These are phyloP conservation scores for Saussurea involucrata DNA, from an alignment of 129 eudicot genomes.

Conservation along the genomic window DNA sequence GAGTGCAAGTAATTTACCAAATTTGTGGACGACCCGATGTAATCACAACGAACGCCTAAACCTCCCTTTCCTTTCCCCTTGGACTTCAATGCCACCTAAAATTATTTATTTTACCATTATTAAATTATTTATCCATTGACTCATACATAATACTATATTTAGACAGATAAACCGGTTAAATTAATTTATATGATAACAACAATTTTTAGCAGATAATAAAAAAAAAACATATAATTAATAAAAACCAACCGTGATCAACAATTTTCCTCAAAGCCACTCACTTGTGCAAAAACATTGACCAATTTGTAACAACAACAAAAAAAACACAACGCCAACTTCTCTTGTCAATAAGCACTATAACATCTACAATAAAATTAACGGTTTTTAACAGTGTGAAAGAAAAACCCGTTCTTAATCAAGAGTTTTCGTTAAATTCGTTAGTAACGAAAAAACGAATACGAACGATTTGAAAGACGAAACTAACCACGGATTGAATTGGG, in stretches of 20 bases:
- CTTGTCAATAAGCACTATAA: no score
- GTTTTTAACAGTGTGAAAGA: no score
- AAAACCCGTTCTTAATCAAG: no score
- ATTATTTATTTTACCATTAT: not conserved
- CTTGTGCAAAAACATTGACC: no score
- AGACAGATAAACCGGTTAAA: not conserved
- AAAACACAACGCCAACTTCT: no score
- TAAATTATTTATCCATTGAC: not conserved
- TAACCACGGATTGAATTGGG: constrained; percentile 54
- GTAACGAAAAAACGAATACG: not conserved
- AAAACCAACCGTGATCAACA: no score
- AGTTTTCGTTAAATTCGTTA: not conserved
- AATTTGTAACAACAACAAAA: no score
- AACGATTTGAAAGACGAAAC: constrained; percentile 4
- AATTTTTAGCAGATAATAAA: not conserved
- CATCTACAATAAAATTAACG: no score
- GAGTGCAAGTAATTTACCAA: constrained; percentile 45
- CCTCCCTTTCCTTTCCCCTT: constrained; percentile 57
- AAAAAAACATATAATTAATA: not conserved
- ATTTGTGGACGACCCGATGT: constrained; percentile 90
- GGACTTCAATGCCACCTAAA: constrained; percentile 54
- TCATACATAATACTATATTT: not conserved
- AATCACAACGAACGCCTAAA: constrained; percentile 75
- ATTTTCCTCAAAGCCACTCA: no score
- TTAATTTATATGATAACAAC: not conserved